Conservation (phyloP, 2,329 filamentous ascomycete genomes). For the Sporothrix inflata region DNA sequence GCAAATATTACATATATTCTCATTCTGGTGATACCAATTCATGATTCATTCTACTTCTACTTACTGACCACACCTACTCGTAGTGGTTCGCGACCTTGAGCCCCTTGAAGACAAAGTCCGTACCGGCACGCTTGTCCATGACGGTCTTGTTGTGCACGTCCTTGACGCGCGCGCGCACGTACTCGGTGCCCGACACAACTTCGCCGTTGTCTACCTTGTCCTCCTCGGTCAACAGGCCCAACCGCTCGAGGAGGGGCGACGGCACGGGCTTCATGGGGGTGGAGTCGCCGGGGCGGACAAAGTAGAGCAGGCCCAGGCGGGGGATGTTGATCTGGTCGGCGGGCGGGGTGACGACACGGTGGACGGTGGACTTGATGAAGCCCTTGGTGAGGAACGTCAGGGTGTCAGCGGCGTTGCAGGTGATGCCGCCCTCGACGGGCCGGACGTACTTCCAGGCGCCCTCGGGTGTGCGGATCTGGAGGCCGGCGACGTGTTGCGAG, state of each 20-base stretch:
- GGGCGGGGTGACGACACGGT: slow-evolving; percentile 36
- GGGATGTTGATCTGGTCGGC: slow-evolving; percentile 50
- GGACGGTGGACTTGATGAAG: slow-evolving; percentile 36
- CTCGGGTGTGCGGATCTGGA: slow-evolving; percentile 74
- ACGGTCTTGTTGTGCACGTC: slow-evolving; percentile 52
- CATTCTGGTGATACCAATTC: background rate
- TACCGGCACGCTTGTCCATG: slow-evolving; percentile 48
- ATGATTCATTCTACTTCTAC: background rate
- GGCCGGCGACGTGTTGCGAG: slow-evolving; percentile 77
- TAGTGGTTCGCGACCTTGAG: slow-evolving; percentile 26
- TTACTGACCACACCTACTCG: background rate
- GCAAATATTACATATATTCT: background rate
- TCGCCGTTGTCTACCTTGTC: slow-evolving; percentile 44
- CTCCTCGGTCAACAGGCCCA: slow-evolving; percentile 45
- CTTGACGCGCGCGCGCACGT: slow-evolving; percentile 51
- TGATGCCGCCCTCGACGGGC: slow-evolving; percentile 49
- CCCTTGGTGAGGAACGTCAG: slow-evolving; percentile 40
- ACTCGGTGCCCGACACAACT: slow-evolving; percentile 48
- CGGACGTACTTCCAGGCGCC: slow-evolving; percentile 54
- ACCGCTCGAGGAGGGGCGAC: slow-evolving; percentile 35
- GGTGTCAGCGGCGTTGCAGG: slow-evolving; percentile 46
- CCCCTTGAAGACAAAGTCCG: slow-evolving; percentile 34
- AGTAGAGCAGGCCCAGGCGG: slow-evolving; percentile 55
- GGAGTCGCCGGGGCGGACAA: slow-evolving; percentile 46
- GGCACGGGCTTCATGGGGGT: slow-evolving; percentile 30